Percentiles rank a stretch among this genome's conserved stretches.
These are phyloP conservation scores for Rubroboletus satanas DNA, from an alignment of 768 basidiomycete species.

Conservation along the genomic window DNA sequence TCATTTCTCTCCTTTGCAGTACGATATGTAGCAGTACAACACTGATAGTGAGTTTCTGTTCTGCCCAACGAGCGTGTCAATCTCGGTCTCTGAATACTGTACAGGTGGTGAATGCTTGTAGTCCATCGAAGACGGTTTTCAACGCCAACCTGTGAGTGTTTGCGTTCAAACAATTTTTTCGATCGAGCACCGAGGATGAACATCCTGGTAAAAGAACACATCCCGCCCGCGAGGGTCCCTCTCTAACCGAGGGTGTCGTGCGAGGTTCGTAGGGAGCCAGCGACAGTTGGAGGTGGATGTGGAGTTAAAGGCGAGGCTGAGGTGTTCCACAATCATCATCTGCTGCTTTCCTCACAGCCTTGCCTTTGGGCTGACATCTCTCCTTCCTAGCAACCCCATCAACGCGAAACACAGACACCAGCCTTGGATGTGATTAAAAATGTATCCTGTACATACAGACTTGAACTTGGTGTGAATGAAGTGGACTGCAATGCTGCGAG, in stretches of 20 bases:
- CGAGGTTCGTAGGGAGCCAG: conserved; percentile 26
- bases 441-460: neutral
- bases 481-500: neutral
- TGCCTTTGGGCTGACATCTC: conserved; percentile 1
- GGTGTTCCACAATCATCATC: conserved; percentile 27
- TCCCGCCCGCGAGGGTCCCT: conserved; percentile 48
- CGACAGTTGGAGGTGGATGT: conserved; percentile 64
- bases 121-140: neutral
- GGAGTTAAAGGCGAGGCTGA: conserved; percentile 91
- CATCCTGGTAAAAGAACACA: conserved; percentile 88
- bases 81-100: neutral
- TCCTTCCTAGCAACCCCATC: conserved; percentile 1
- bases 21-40: conserved; percentile 5
- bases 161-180: conserved; percentile 4
- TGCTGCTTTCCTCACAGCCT: neutral
- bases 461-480: neutral
- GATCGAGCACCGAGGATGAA: conserved; percentile 59
- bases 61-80: neutral
- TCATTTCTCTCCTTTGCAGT: neutral
- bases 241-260: conserved; percentile 27
- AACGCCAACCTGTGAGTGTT: conserved; percentile 25
- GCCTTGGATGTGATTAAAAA: neutral
- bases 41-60: conserved; percentile 9
- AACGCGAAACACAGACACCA: neutral
- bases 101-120: neutral